Evolutionary conservation across 192 early-diverging fungal species (phyloP).

Genomic region (Coemansia sp.): DNA sequence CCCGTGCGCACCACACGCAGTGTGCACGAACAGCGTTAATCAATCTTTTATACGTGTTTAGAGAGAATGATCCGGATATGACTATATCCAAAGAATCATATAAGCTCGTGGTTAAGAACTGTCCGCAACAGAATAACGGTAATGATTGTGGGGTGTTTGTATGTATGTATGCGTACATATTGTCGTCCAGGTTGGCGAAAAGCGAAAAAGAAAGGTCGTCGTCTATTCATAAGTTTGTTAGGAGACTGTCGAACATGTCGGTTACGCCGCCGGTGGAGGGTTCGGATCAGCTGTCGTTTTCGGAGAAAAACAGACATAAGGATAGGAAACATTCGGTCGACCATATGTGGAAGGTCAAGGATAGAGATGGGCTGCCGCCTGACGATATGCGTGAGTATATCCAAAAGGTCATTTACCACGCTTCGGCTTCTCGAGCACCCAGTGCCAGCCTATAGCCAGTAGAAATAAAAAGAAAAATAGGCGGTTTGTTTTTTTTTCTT

Average conservation of each 20-base stretch:
- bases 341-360: constrained; percentile 48
- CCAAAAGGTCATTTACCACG: constrained; percentile 34
- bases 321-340: constrained; percentile 13
- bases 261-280: constrained; percentile 6
- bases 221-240: constrained; percentile 23
- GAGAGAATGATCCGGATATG: constrained; percentile 45
- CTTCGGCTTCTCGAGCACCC: constrained; percentile 10
- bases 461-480: too few relatives aligned
- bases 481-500: too few relatives aligned
- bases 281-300: constrained; percentile 21
- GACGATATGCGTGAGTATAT: constrained; percentile 41
- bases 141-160: constrained; percentile 52
- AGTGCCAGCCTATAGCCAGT: constrained; percentile 25
- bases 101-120: constrained; percentile 47
- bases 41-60: constrained; percentile 46
- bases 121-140: constrained; percentile 48
- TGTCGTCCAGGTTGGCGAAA: constrained; percentile 31
- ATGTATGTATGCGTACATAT: constrained; percentile 46
- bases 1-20: constrained; percentile 46
- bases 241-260: constrained; percentile 24
- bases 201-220: constrained; percentile 8
- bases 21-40: constrained; percentile 49
- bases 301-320: constrained; percentile 17
- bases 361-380: constrained; percentile 35
- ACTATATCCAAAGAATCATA: constrained; percentile 47